These are phyloP conservation scores for Pilasporangium apinafurcum DNA, from an alignment of 352 stramenopile genomes.

Conservation along the genomic window DNA sequence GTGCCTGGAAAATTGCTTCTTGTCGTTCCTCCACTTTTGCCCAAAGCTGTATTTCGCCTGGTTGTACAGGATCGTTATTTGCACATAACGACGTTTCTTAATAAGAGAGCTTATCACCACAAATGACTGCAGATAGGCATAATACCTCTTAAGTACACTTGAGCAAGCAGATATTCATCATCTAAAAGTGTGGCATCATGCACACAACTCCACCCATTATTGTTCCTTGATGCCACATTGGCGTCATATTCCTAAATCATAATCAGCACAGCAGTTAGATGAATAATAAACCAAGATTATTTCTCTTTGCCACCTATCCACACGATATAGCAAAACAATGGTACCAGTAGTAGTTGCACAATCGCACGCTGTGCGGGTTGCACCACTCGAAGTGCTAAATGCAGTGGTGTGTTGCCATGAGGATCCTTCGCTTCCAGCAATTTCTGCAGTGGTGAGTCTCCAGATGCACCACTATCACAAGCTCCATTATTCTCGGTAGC, in stretches of 20 bases:
- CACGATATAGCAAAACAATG: no score
- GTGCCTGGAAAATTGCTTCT: constrained; percentile 48
- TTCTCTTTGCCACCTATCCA: constrained; percentile 1
- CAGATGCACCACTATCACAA: not conserved
- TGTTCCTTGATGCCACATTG: constrained; percentile 22
- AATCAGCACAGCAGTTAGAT: not conserved
- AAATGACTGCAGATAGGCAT: not conserved
- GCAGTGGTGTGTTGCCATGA: constrained; percentile 63
- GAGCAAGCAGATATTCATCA: constrained; percentile 67
- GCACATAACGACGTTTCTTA: no score
- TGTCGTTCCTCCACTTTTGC: constrained; percentile 34
- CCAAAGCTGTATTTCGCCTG: constrained; percentile 58
- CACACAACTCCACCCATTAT: constrained; percentile 64
- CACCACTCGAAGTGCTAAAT: constrained; percentile 63
- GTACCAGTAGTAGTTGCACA: constrained; percentile 49
- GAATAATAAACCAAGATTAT: not conserved
- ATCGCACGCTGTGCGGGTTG: constrained; percentile 56
- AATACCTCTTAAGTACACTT: constrained; percentile 44
- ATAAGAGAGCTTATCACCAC: not conserved
- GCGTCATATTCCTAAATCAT: constrained; percentile 27
- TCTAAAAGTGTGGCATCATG: constrained; percentile 72
- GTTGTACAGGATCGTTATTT: no score
- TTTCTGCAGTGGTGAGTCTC: constrained; percentile 11
- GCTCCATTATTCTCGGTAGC: not conserved
- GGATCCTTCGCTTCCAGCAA: constrained; percentile 50